phyloP scores from a whole-genome alignment of 192 early-diverging fungal genomes.

The Backusella liffmaniae region DNA sequence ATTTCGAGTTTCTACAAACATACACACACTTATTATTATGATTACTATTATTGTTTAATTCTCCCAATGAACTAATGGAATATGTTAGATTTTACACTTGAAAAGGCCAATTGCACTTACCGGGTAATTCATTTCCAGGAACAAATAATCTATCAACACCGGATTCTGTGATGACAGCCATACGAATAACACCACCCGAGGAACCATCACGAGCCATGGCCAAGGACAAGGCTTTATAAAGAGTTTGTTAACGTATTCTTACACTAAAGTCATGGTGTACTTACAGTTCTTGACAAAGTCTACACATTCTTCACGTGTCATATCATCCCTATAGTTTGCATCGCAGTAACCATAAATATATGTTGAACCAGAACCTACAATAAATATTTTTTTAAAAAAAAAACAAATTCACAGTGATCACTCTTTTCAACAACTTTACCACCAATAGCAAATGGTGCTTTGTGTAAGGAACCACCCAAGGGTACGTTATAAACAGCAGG shows the following conservation, averaged over 20 bases:
- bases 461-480: conserved; percentile 90
- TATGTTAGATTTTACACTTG: background rate
- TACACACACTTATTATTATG: background rate
- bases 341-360: conserved; percentile 99
- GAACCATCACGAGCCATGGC: conserved; percentile 97
- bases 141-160: conserved; percentile 88
- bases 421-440: conserved; percentile 35
- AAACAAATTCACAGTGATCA: no score
- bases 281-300: conserved; percentile 93
- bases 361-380: conserved; percentile 78
- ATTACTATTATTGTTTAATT: background rate
- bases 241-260: background rate
- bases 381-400: no score
- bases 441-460: conserved; percentile 89
- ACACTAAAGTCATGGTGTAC: conserved; percentile 17
- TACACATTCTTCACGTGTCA: conserved; percentile 86
- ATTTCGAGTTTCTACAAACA: background rate
- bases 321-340: conserved; percentile 71
- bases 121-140: conserved; percentile 76
- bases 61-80: conserved; percentile 24
- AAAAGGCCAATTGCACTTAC: conserved; percentile 22
- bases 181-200: conserved; percentile 92
- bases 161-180: conserved; percentile 89
- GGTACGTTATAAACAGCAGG: conserved; percentile 88
- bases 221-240: conserved; percentile 71